phyloP scores from a whole-genome alignment of 192 early-diverging fungal genomes.

The Lobulomyces angularis region DNA sequence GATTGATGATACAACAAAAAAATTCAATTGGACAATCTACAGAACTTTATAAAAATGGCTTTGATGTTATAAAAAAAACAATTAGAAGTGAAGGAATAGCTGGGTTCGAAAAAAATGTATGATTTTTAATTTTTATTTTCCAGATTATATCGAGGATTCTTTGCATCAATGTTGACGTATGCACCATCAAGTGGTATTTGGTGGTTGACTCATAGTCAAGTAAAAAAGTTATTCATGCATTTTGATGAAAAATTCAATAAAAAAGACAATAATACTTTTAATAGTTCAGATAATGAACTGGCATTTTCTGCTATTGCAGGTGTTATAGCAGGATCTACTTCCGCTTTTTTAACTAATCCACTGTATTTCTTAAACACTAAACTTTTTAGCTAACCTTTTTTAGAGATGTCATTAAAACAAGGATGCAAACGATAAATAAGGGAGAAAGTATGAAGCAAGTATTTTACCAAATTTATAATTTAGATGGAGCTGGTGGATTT shows the following conservation, averaged over 20 bases:
- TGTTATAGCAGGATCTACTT: conserved; percentile 4
- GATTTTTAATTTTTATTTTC: too few species aligned
- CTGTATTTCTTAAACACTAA: too few species aligned
- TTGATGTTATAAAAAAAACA: conserved; percentile 9
- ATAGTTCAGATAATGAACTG: too few species aligned
- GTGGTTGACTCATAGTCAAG: conserved; percentile 11
- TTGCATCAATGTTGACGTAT: conserved; percentile 10
- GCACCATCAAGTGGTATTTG: conserved; percentile 11
- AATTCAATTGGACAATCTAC: background rate
- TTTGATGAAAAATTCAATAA: too few species aligned
- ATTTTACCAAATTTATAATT: background rate
- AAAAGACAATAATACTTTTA: too few species aligned
- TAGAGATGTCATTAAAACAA: conserved; percentile 15
- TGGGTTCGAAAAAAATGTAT: too few species aligned
- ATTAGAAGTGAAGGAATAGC: too few species aligned
- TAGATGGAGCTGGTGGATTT: conserved; percentile 3
- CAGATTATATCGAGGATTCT: conserved; percentile 12
- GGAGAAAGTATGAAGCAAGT: background rate
- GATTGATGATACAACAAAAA: background rate
- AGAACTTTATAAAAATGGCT: background rate
- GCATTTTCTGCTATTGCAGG: conserved; percentile 5
- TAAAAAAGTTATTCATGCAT: conserved; percentile 1
- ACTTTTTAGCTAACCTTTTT: too few species aligned
- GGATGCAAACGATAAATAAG: conserved; percentile 4
- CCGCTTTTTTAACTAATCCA: conserved; percentile 4